Evolutionary conservation across 305 asterid genomes (phyloP).

Genomic region (Ruellia speciosa): DNA sequence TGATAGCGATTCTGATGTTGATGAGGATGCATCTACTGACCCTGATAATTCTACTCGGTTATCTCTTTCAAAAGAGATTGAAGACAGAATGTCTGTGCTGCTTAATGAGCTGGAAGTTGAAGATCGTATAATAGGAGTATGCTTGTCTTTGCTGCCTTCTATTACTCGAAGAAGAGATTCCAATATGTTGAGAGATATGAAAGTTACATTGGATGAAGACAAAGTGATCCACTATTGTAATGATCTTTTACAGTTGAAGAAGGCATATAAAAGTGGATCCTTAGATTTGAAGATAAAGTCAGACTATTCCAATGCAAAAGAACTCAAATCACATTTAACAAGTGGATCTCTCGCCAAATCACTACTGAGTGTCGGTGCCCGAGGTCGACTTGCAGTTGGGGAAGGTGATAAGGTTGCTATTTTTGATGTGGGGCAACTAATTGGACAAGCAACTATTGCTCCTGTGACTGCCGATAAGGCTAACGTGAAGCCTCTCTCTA

Average conservation of each 20-base stretch:
- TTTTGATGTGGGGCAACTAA: constrained; percentile 96
- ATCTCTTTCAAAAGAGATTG: constrained; percentile 71
- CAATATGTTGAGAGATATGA: constrained; percentile 52
- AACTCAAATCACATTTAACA: constrained; percentile 84
- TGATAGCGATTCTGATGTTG: constrained; percentile 90
- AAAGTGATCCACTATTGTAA: constrained; percentile 56
- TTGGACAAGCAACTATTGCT: constrained; percentile 90
- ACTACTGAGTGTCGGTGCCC: constrained; percentile 72
- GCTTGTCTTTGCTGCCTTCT: constrained; percentile 71
- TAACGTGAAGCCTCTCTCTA: constrained; percentile 97
- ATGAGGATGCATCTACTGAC: constrained; percentile 64
- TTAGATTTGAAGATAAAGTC: constrained; percentile 94
- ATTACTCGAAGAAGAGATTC: constrained; percentile 64
- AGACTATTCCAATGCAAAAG: constrained; percentile 93
- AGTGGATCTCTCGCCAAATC: constrained; percentile 97
- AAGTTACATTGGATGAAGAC: constrained; percentile 54
- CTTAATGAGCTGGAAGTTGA: constrained; percentile 75
- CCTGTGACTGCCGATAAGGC: constrained; percentile 99
- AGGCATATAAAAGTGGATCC: constrained; percentile 97
- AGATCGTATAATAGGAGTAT: constrained; percentile 59
- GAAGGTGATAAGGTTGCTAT: constrained; percentile 99
- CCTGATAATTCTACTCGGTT: constrained; percentile 56
- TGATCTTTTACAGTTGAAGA: constrained; percentile 88
- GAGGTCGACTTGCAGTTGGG: constrained; percentile 98
- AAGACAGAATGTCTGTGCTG: constrained; percentile 60